Base-by-base conservation (phyloP, 2,329 filamentous ascomycete species). In the Onygenales sp. region DNA sequence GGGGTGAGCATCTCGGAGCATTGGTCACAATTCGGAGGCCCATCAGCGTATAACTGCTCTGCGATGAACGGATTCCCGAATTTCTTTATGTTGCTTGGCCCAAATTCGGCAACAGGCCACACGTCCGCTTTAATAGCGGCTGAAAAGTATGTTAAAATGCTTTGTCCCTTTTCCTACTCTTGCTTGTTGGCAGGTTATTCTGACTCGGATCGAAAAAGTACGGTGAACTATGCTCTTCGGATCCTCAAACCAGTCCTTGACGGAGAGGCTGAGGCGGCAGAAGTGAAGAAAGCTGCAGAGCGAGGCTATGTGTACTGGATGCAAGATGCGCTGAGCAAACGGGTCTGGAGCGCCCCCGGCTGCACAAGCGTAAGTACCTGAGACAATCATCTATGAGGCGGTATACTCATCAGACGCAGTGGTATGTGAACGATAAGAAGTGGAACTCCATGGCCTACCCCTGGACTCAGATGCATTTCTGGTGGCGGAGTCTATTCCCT, bases 41-140 rank as follows among this genome's bases (percentile, higher is more conserved):
- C 79, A 0, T 77, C 76, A 48, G 83, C 81, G 0, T 86, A 86
- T 60, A 78, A 81, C 55, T 76, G 76, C 41, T 76, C 75, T 0
- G 74, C 73, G 1, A 64, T 84, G 61, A 78, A 75, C 58, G 78
- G 76, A 0, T 84, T 70, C 51, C 67, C 67, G 0, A 70, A 69
- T 43, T 69, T 64, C 57, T 69, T 70, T 55, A 59, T 68, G 54
- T 56, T 66, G 0, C 54, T 64, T 0, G 67, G 67, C 2, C 66
- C 67, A 0, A 69, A 69, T 55, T 51, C 64, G 5, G 65, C 60
- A 1, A 60, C 65, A 0, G 66, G 66, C 1, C 64, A 67, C 64
- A 78, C 75, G 0, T 80, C 76, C 2, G 78, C 81, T 4, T 71
- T 84, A 54, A 74, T 84, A 63, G 78, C 81, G 0, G 70, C 73